Evolutionary conservation across 352 stramenopile species (phyloP), one percentile per base, ranked within the genome.

Genomic region (Lagenidium giganteum): DNA sequence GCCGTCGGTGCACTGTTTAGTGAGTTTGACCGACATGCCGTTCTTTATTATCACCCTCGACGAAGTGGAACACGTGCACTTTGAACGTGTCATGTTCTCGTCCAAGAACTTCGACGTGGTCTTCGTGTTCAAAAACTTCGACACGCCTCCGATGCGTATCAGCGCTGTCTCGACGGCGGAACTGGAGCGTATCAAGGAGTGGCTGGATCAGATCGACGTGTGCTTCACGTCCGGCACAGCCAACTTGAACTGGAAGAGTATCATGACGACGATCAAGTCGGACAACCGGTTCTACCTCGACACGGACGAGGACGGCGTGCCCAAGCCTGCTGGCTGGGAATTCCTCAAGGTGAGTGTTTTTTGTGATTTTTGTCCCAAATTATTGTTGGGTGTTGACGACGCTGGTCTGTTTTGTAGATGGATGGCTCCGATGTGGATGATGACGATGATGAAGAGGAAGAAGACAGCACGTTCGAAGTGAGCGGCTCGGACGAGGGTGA

Each of bases 71-170:
- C 96, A 99, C 65, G 95, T 99, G 22, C 96, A 99, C 63, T 99
- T 99, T 67, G 96, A 99, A 67, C 93, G 96, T 60, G 95, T 99
- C 24, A 98, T 95, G 53, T 98, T 97, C 53, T 95, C 88, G 62
- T 98, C 90, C 34, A 98, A 98, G 67, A 98, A 97, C 51, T 99
- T 98, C 62, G 97, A 99, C 70, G 95, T 99, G 41, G 95, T 98
- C 41, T 87, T 99, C 46, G 93, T 99, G 26, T 96, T 98, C 64
- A 99, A 98, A 58, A 96, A 98, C 59, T 98, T 97, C 42, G 82
- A 93, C 5, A 70, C 88, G 36, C 68, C 88, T 55, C 88, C 92
- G 3, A 91, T 83, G 52, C 76, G 86, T 34, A 93, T 99, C 54
- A 95, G 93, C 59, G 93, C 96, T 42, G 96, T 98, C 41, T 93